Conservation (phyloP, 148 eudicot species). For the Euryodendron excelsum region DNA sequence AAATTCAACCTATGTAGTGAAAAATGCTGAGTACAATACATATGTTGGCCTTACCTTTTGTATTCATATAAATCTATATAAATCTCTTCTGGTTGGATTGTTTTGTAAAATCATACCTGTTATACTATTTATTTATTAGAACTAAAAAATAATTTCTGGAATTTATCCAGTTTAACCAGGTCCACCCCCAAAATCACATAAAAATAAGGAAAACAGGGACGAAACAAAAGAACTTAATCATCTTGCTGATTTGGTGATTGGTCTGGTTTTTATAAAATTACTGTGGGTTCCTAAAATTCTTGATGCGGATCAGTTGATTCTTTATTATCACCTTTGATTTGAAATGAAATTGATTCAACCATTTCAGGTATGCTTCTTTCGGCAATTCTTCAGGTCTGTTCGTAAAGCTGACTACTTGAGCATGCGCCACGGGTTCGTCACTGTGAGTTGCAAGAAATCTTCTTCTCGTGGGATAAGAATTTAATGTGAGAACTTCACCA, state of each 20-base stretch:
- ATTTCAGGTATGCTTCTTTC: conserved; percentile 74
- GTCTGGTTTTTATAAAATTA: neutral
- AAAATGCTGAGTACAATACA: neutral
- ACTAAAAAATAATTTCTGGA: neutral
- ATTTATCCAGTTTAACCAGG: neutral
- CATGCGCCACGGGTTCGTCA: conserved; percentile 67
- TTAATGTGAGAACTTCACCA: neutral
- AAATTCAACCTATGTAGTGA: neutral
- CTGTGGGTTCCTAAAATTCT: neutral
- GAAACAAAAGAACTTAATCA: neutral
- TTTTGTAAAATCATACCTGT: neutral
- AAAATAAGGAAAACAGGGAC: neutral
- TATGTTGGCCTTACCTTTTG: neutral
- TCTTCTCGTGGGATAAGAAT: conserved; percentile 2
- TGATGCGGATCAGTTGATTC: neutral
- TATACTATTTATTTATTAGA: neutral
- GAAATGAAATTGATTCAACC: conserved; percentile 1
- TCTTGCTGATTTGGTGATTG: neutral
- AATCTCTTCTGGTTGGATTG: neutral
- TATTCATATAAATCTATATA: neutral
- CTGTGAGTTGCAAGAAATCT: conserved; percentile 32
- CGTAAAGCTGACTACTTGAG: conserved; percentile 69
- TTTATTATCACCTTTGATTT: neutral
- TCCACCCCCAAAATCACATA: neutral
- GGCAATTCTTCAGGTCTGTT: conserved; percentile 75